Percentiles rank a stretch among this genome's conserved stretches.
These are phyloP conservation scores for Coemansia nantahalensis DNA, from an alignment of 192 early-diverging fungal genomes.

Conservation along the genomic window DNA sequence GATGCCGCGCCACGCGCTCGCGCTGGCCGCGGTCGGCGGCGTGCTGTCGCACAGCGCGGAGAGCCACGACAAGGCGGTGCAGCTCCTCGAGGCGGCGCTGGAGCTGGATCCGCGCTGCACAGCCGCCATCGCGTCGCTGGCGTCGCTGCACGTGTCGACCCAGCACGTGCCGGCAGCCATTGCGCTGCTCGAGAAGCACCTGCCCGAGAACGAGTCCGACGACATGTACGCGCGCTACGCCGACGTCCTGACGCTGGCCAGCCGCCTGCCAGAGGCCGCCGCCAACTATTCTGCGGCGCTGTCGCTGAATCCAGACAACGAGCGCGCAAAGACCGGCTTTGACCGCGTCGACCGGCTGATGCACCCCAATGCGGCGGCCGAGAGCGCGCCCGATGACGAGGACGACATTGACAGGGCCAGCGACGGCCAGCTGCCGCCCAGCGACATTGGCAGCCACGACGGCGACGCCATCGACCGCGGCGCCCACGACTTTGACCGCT, in stretches of 20 bases:
- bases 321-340: slow-evolving; percentile 25
- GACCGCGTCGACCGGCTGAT: slow-evolving; percentile 46
- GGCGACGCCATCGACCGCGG: slow-evolving; percentile 3
- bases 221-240: slow-evolving; percentile 46
- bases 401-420: slow-evolving; percentile 4
- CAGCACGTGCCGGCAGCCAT: slow-evolving; percentile 10
- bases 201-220: slow-evolving; percentile 38
- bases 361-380: slow-evolving; percentile 12
- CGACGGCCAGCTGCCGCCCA: neutral
- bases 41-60: slow-evolving; percentile 48
- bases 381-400: neutral
- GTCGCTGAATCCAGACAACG: slow-evolving; percentile 28
- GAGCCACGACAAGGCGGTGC: slow-evolving; percentile 28
- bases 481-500: slow-evolving; percentile 6
- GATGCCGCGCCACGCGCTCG: slow-evolving; percentile 27
- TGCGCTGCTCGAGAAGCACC: slow-evolving; percentile 20
- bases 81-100: slow-evolving; percentile 29
- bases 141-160: slow-evolving; percentile 34
- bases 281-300: slow-evolving; percentile 38
- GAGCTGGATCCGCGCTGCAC: slow-evolving; percentile 15
- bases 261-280: slow-evolving; percentile 36
- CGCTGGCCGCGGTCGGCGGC: slow-evolving; percentile 34
- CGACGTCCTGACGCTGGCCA: slow-evolving; percentile 47
- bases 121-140: slow-evolving; percentile 33
- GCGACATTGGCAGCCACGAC: neutral